Conservation (phyloP, 1,139 yeast genomes). For the Yamadazyma conglobata region DNA sequence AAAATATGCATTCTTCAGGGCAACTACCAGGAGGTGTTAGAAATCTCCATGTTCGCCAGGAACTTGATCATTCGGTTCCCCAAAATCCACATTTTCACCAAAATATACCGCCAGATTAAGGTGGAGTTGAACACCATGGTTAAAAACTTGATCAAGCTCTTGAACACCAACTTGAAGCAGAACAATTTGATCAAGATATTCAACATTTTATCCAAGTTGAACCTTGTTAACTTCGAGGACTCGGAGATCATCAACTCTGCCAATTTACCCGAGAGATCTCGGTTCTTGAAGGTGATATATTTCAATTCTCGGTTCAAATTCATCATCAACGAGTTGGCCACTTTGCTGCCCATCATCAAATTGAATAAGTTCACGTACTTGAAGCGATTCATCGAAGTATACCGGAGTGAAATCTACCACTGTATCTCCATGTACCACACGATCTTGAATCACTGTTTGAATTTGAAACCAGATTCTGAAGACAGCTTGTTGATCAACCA, state of each 20-base stretch:
- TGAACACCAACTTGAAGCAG: slow-evolving; percentile 75
- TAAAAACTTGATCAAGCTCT: slow-evolving; percentile 59
- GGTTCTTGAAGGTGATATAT: slow-evolving; percentile 43
- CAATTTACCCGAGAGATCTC: slow-evolving; percentile 10
- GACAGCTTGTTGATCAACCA: slow-evolving; percentile 29
- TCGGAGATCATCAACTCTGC: slow-evolving; percentile 14
- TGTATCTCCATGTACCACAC: slow-evolving; percentile 66
- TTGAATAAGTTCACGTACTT: slow-evolving; percentile 60
- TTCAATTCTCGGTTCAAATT: slow-evolving; percentile 58
- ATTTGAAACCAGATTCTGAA: slow-evolving; percentile 16
- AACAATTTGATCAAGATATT: slow-evolving; percentile 74
- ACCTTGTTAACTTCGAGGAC: slow-evolving; percentile 20
- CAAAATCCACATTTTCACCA: slow-evolving; percentile 50
- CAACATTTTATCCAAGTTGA: slow-evolving; percentile 68
- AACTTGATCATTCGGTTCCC: slow-evolving; percentile 70
- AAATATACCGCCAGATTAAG: slow-evolving; percentile 54
- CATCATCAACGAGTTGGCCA: slow-evolving; percentile 55
- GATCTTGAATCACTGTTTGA: slow-evolving; percentile 42
- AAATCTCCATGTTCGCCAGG: slow-evolving; percentile 66
- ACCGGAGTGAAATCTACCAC: slow-evolving; percentile 77
- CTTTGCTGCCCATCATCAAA: slow-evolving; percentile 51
- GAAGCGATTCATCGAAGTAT: slow-evolving; percentile 76
- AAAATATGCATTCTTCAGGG: slow-evolving; percentile 83
- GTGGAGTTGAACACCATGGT: slow-evolving; percentile 62
- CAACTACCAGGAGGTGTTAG: slow-evolving; percentile 85